Evolutionary conservation across 345 rosid species (phyloP).

Genomic region (Brassica nigra): DNA sequence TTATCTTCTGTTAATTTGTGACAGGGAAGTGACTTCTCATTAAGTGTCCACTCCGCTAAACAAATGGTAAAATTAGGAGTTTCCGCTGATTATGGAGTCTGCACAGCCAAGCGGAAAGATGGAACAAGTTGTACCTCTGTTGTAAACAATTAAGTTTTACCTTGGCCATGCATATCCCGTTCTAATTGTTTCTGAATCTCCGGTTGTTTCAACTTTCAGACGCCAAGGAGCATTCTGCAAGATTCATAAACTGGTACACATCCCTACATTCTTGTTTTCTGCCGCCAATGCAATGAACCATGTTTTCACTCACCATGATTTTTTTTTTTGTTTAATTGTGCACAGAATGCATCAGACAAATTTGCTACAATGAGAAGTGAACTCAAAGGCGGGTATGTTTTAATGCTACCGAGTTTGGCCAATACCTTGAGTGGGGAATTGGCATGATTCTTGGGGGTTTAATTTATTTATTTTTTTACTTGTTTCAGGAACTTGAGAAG

Average conservation of each 20-base stretch:
- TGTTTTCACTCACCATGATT: conserved; percentile 11
- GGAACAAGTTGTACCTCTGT: conserved; percentile 69
- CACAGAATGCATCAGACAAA: conserved; percentile 72
- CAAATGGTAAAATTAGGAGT: conserved; percentile 80
- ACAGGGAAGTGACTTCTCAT: conserved; percentile 72
- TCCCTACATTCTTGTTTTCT: conserved; percentile 30
- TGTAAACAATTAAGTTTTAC: conserved; percentile 67
- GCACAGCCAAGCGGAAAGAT: conserved; percentile 76
- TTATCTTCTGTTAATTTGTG: conserved; percentile 2
- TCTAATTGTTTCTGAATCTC: conserved; percentile 10
- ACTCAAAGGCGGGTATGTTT: conserved; percentile 90
- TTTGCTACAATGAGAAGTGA: conserved; percentile 61
- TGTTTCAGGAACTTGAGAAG: conserved; percentile 64
- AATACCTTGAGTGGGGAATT: neutral
- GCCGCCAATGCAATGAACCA: neutral
- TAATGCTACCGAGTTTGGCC: conserved; percentile 19
- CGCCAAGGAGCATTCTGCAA: conserved; percentile 71
- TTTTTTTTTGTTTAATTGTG: neutral
- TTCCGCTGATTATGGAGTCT: conserved; percentile 85
- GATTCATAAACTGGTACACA: conserved; percentile 63
- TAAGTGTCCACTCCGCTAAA: conserved; percentile 63
- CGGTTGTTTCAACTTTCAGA: conserved; percentile 47
- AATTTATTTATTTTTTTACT: neutral
- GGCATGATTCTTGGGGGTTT: conserved; percentile 1
- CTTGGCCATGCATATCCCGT: neutral